Percentiles rank a stretch among this genome's conserved stretches.
These are phyloP conservation scores for Starmera stellimalicola DNA, from an alignment of 1,139 yeast genomes.

Conservation along the genomic window DNA sequence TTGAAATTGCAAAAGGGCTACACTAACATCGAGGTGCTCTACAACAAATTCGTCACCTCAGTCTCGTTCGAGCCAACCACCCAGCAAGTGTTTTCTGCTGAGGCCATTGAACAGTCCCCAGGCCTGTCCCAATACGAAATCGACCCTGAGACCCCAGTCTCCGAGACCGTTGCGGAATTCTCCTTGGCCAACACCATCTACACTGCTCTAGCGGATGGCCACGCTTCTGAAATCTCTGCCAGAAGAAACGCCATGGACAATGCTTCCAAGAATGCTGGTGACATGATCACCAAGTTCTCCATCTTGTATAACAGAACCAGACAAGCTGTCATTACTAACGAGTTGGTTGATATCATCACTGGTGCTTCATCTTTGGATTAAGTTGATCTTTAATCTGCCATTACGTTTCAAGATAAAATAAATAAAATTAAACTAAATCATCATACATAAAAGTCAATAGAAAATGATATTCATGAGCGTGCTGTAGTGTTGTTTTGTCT, in stretches of 20 bases:
- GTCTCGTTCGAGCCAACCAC: slow-evolving; percentile 83
- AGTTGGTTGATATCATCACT: slow-evolving; percentile 97
- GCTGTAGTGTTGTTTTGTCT: no score
- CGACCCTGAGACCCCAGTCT: slow-evolving; percentile 63
- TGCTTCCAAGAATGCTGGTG: slow-evolving; percentile 99
- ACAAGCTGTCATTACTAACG: slow-evolving; percentile 99
- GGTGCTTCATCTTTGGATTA: slow-evolving; percentile 99
- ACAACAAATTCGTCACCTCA: slow-evolving; percentile 81
- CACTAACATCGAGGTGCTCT: slow-evolving; percentile 71
- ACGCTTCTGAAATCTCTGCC: slow-evolving; percentile 96
- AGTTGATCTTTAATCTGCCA: slow-evolving; percentile 5
- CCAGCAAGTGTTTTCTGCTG: slow-evolving; percentile 59
- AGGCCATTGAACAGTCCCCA: slow-evolving; percentile 77
- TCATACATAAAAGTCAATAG: slow-evolving; percentile 1
- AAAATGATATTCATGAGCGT: not conserved
- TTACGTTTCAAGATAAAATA: not conserved
- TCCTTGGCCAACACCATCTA: slow-evolving; percentile 83
- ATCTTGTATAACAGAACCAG: slow-evolving; percentile 99
- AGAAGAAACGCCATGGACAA: slow-evolving; percentile 99
- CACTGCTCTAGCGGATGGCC: slow-evolving; percentile 95
- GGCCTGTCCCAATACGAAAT: slow-evolving; percentile 77
- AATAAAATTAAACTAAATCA: not conserved
- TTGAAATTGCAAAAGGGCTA: slow-evolving; percentile 51
- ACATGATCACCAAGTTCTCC: slow-evolving; percentile 92
- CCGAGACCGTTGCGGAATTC: slow-evolving; percentile 68